These are phyloP conservation scores for Elaeagnus macrophylla DNA, from an alignment of 306 rosid genomes.

Conservation along the genomic window DNA sequence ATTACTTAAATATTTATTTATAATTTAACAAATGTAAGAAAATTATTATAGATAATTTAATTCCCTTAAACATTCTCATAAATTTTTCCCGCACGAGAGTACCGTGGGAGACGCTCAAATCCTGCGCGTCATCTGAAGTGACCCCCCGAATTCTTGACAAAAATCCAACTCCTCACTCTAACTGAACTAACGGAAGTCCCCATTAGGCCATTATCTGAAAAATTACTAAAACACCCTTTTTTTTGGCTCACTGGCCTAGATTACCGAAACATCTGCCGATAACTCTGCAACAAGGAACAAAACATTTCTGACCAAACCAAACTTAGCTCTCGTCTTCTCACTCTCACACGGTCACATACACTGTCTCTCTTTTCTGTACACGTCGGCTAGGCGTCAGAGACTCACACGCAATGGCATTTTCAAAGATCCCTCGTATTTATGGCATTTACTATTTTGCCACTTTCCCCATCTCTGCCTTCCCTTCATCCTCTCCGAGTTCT, in stretches of 20 bases:
- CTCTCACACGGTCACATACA: constrained; percentile 1
- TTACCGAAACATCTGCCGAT: not conserved
- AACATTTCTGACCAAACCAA: constrained; percentile 23
- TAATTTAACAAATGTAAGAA: too few relatives aligned
- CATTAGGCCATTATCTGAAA: fast-evolving
- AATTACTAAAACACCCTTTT: constrained; percentile 8
- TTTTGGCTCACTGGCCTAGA: constrained; percentile 31
- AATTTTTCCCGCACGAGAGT: too few relatives aligned
- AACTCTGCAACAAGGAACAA: constrained; percentile 12
- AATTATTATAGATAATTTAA: too few relatives aligned
- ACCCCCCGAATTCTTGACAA: not conserved
- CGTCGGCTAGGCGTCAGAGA: constrained; percentile 9
- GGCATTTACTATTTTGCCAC: constrained; percentile 51
- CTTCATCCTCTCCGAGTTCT: constrained; percentile 16
- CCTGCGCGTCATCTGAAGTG: not conserved
- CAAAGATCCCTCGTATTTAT: constrained; percentile 29
- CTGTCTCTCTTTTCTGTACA: constrained; percentile 1
- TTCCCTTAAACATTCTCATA: too few relatives aligned
- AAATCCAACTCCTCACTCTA: not conserved
- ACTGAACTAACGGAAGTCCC: constrained; percentile 26
- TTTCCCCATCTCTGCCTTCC: constrained; percentile 7
- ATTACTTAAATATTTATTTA: too few relatives aligned
- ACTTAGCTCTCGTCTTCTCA: not conserved
- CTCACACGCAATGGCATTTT: constrained; percentile 29
- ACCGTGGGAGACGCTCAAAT: not conserved